phyloP scores from a whole-genome alignment of 1,139 yeast genomes.

The Pichia sp. region DNA sequence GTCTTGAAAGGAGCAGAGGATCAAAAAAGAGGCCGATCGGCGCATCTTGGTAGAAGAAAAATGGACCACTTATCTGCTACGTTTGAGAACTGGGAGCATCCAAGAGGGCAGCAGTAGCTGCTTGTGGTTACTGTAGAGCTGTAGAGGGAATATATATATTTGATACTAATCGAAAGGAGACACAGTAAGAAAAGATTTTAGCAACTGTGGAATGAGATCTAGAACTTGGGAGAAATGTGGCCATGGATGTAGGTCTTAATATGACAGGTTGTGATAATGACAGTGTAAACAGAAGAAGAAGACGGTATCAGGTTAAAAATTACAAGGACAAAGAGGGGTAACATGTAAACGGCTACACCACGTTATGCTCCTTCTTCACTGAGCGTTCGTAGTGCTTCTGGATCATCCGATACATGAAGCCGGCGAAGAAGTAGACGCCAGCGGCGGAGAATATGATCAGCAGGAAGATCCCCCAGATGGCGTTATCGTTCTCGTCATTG shows the following conservation, averaged over 20 bases:
- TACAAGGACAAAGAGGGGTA: neutral
- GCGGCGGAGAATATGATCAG: constrained; percentile 51
- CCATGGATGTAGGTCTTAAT: too few relatives aligned
- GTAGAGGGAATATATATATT: too few relatives aligned
- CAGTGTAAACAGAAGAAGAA: neutral
- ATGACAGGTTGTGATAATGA: neutral
- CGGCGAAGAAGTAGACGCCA: constrained; percentile 53
- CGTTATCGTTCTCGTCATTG: constrained; percentile 48
- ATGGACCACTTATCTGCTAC: too few relatives aligned
- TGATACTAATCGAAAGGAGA: too few relatives aligned
- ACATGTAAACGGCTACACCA: neutral
- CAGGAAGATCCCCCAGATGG: constrained; percentile 57
- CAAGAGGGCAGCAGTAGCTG: too few relatives aligned
- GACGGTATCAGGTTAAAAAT: neutral
- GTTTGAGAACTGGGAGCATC: too few relatives aligned
- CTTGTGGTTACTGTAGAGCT: too few relatives aligned
- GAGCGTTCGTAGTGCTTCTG: constrained; percentile 14
- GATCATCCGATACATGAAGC: constrained; percentile 41
- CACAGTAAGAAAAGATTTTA: too few relatives aligned
- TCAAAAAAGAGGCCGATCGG: neutral
- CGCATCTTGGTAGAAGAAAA: neutral
- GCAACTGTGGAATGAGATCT: too few relatives aligned
- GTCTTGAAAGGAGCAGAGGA: neutral
- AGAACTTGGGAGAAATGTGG: too few relatives aligned
- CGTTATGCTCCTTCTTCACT: neutral